These are phyloP conservation scores for Fusarium napiforme DNA, from an alignment of 2,329 filamentous ascomycete species.

Conservation along the genomic window DNA sequence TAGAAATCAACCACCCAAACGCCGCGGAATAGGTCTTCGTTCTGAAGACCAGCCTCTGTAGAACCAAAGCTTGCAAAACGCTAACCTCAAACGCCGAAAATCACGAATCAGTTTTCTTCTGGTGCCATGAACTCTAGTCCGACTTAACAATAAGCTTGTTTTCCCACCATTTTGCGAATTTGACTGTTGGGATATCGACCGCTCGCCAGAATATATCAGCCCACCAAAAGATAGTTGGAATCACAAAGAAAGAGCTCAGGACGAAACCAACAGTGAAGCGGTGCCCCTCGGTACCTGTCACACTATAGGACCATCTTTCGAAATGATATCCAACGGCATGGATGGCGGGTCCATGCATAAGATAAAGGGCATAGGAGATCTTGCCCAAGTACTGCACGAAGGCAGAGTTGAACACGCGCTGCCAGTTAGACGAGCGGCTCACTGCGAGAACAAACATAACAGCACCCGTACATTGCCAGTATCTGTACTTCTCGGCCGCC, in stretches of 20 bases:
- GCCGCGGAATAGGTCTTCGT: slow-evolving; percentile 10
- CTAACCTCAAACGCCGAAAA: slow-evolving; percentile 17
- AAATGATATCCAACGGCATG: slow-evolving; percentile 64
- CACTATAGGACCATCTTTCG: slow-evolving; percentile 59
- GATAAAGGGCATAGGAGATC: slow-evolving; percentile 70
- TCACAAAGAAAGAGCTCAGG: slow-evolving; percentile 58
- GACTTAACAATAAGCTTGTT: slow-evolving; percentile 51
- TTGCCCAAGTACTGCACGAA: slow-evolving; percentile 68
- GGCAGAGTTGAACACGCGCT: slow-evolving; percentile 61
- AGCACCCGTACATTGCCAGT: slow-evolving; percentile 66
- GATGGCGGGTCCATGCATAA: slow-evolving; percentile 68
- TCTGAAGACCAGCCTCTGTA: slow-evolving; percentile 1
- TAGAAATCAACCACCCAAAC: slow-evolving; percentile 33
- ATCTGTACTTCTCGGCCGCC: slow-evolving; percentile 61
- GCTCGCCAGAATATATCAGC: slow-evolving; percentile 67
- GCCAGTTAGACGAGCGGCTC: slow-evolving; percentile 58
- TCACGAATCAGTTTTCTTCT: slow-evolving; percentile 7
- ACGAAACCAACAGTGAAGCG: slow-evolving; percentile 60
- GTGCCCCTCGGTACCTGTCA: slow-evolving; percentile 59
- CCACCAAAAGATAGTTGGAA: slow-evolving; percentile 64
- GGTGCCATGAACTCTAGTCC: slow-evolving; percentile 26
- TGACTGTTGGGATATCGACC: slow-evolving; percentile 66
- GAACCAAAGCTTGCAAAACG: background rate
- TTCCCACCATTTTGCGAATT: slow-evolving; percentile 67
- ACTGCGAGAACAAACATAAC: slow-evolving; percentile 63